phyloP scores from a whole-genome alignment of 345 rosid genomes.

The Mallotus nudiflorus region DNA sequence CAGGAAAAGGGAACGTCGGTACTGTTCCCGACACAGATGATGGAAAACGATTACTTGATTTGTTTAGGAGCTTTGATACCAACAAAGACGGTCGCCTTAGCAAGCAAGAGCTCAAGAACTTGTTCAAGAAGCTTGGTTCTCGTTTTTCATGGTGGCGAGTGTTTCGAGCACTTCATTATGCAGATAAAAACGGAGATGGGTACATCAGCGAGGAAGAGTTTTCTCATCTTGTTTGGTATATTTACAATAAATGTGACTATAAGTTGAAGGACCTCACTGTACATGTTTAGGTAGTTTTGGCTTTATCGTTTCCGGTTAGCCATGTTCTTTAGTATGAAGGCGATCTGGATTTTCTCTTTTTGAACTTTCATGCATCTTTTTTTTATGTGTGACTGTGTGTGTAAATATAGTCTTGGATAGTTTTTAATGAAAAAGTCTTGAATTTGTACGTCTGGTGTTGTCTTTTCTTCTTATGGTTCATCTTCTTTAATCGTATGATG shows the following conservation, averaged over 20 bases:
- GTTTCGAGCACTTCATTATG: not conserved
- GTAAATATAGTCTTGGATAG: too few species aligned
- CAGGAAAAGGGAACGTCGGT: too few species aligned
- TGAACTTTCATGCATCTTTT: too few species aligned
- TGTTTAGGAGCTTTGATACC: not conserved
- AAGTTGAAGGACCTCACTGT: not conserved
- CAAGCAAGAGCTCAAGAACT: constrained; percentile 1
- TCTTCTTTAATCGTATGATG: too few species aligned
- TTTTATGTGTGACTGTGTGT: too few species aligned
- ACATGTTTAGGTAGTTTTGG: too few species aligned
- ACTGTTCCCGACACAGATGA: not conserved
- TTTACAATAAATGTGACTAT: not conserved
- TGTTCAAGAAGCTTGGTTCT: not conserved
- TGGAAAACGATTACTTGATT: not conserved
- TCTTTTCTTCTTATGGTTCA: too few species aligned
- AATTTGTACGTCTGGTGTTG: too few species aligned
- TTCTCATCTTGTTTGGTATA: not conserved
- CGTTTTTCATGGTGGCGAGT: not conserved
- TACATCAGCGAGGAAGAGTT: not conserved
- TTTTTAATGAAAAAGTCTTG: too few species aligned
- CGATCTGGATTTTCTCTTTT: too few species aligned
- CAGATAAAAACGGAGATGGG: not conserved
- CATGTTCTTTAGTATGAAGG: too few species aligned
- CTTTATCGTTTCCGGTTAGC: too few species aligned
- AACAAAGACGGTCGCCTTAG: not conserved